Conservation (phyloP, 129 eudicot genomes). For the Saussurea involucrata region DNA sequence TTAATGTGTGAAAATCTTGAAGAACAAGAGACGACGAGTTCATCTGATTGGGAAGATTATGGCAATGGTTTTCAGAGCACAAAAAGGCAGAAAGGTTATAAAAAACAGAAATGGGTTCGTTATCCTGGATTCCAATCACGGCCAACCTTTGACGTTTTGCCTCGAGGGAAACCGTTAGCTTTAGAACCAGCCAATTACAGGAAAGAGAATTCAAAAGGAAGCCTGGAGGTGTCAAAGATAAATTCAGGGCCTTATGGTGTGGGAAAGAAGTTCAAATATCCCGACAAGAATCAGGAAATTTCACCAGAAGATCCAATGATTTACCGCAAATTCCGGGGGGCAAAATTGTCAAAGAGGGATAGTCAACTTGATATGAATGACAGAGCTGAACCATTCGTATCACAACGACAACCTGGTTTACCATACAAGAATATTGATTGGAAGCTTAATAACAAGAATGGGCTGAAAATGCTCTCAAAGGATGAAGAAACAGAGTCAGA, state of each 20-base stretch:
- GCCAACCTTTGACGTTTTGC: slow-evolving; percentile 38
- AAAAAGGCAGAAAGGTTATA: slow-evolving; percentile 50
- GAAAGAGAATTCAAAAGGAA: slow-evolving; percentile 55
- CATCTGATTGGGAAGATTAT: slow-evolving; percentile 71
- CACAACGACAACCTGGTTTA: slow-evolving; percentile 38
- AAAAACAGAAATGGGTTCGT: slow-evolving; percentile 47
- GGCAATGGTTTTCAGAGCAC: slow-evolving; percentile 63
- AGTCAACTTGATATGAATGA: slow-evolving; percentile 31
- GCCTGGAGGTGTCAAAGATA: slow-evolving; percentile 44
- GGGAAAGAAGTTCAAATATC: slow-evolving; percentile 48
- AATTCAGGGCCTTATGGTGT: slow-evolving; percentile 41
- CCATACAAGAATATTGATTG: slow-evolving; percentile 34
- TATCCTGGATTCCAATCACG: slow-evolving; percentile 35
- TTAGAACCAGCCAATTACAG: slow-evolving; percentile 43
- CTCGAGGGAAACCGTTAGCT: slow-evolving; percentile 26
- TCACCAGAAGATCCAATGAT: slow-evolving; percentile 42
- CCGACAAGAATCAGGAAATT: slow-evolving; percentile 38
- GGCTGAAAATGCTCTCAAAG: slow-evolving; percentile 29
- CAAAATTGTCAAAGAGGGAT: slow-evolving; percentile 39
- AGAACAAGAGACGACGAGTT: slow-evolving; percentile 58
- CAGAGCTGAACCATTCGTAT: slow-evolving; percentile 35
- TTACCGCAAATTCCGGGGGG: slow-evolving; percentile 31
- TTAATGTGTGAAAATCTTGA: slow-evolving; percentile 77
- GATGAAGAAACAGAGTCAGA: slow-evolving; percentile 88
- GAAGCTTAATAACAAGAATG: not conserved